Base-by-base conservation (phyloP, 306 rosid genomes). In the Coriaria nepalensis region DNA sequence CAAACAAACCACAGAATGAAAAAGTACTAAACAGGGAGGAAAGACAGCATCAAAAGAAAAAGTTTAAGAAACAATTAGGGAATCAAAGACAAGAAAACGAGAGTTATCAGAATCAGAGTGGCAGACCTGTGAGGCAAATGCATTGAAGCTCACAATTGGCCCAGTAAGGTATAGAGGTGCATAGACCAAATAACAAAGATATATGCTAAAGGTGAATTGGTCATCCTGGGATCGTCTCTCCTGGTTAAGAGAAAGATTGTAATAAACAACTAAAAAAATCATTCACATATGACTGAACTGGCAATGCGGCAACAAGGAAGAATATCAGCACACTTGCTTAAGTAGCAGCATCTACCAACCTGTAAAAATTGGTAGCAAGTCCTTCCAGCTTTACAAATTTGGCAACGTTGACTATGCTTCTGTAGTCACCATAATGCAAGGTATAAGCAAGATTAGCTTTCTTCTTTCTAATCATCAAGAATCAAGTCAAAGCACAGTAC, bases 121-220 rank as follows among this genome's bases (percentile, higher is more conserved):
- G 63, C 73, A 64, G 14, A 90, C 95, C 95, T 90, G 97, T 42
- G 94, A 77, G 50, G 97, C 94, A 73, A 77, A 90, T 10, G 95
- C 97, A 48, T 90, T 90, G 81, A 81, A 90, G 82, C 82, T 90
- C 64, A 84, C 53, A 45, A 90, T 73, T 55, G 95, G 97, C 55
- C 97, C 97, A 32, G 95, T 78, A 65, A 90, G 78, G 61, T 90
- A 85, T 43, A 90, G 82, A 47, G 95, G 95, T 14, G 97, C 95
- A 67, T 76, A 90, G 35, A 82, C 60, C 92, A 84, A 72, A 72
- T 84, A 90, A 54, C 82, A 75, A 47, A 90, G 81, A 78, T 84
- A 90, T 20, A 70, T 57, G 29, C 51, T 51, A 61, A 66, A 75
- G 51, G 80, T 20, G 46, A 70, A 84, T 59, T 77, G 73, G 76